These are phyloP conservation scores for Phytophthora parvispora DNA, from an alignment of 352 stramenopile genomes.

Conservation along the genomic window DNA sequence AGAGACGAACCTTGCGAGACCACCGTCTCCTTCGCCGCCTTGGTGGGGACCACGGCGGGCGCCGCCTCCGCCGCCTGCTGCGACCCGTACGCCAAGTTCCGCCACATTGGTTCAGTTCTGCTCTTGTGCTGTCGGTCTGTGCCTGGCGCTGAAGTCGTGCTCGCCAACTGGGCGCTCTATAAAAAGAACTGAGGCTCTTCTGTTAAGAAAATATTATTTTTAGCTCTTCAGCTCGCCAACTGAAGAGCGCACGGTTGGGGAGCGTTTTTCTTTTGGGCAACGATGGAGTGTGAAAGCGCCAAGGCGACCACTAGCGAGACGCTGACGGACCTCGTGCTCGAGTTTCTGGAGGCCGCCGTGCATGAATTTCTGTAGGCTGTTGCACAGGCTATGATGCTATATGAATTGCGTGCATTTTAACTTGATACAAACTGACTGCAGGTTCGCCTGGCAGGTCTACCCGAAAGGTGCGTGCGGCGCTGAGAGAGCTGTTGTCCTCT, in stretches of 20 bases:
- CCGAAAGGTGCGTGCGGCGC: conserved; percentile 49
- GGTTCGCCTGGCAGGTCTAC: conserved; percentile 67
- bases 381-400: background rate
- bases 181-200: too few relatives aligned
- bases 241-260: too few relatives aligned
- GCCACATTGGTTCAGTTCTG: too few relatives aligned
- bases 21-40: conserved; percentile 62
- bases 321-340: conserved; percentile 70
- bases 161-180: too few relatives aligned
- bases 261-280: too few relatives aligned
- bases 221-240: too few relatives aligned
- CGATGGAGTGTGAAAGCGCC: conserved; percentile 35
- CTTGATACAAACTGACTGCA: conserved; percentile 25
- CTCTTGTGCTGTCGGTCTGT: too few relatives aligned
- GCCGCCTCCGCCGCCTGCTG: conserved; percentile 76
- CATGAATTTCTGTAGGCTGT: conserved; percentile 85
- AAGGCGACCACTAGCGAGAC: conserved; percentile 31
- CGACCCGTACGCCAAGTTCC: conserved; percentile 87
- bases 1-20: conserved; percentile 61
- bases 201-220: too few relatives aligned
- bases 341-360: conserved; percentile 79
- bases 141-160: too few relatives aligned
- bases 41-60: conserved; percentile 68
- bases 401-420: background rate
- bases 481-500: background rate